A percentile compares a stretch with the other conserved stretches of the same genome.
Conservation (phyloP, 2,329 filamentous ascomycete genomes). For the Aspergillus hiratsukae region DNA sequence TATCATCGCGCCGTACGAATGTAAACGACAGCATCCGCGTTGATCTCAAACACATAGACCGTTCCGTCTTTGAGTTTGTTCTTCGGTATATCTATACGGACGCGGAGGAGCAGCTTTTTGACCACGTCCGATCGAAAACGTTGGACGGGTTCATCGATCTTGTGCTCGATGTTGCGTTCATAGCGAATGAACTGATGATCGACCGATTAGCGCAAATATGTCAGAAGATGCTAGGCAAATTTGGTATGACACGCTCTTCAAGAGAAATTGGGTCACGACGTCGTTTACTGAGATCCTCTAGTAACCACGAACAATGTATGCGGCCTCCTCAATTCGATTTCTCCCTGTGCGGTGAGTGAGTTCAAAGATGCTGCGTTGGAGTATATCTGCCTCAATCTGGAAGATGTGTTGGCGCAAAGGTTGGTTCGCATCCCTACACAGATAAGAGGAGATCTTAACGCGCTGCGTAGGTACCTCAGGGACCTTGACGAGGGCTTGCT, state of each 20-base stretch:
- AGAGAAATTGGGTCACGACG: neutral
- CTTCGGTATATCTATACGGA: constrained; percentile 81
- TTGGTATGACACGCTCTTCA: constrained; percentile 48
- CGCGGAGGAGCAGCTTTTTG: constrained; percentile 72
- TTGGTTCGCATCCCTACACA: constrained; percentile 22
- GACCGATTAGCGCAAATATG: constrained; percentile 86
- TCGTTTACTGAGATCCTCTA: constrained; percentile 25
- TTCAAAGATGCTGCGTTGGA: constrained; percentile 88
- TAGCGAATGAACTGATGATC: constrained; percentile 92
- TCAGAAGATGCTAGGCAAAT: constrained; percentile 75
- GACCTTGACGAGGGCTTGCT: constrained; percentile 82
- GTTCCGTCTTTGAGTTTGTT: constrained; percentile 70
- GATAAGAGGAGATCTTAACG: constrained; percentile 10
- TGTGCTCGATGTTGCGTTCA: constrained; percentile 84
- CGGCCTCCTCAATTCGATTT: constrained; percentile 77
- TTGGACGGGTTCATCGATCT: constrained; percentile 83
- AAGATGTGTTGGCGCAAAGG: constrained; percentile 87
- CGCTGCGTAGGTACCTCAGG: constrained; percentile 59
- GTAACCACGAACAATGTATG: constrained; percentile 84
- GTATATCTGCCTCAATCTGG: constrained; percentile 87
- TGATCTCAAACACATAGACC: constrained; percentile 76
- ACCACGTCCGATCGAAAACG: constrained; percentile 64
- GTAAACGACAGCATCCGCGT: constrained; percentile 57
- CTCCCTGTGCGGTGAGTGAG: constrained; percentile 72
- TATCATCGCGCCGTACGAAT: constrained; percentile 60